Conservation (phyloP, 2,329 filamentous ascomycete species). For the Pseudogymnoascus sp. region DNA sequence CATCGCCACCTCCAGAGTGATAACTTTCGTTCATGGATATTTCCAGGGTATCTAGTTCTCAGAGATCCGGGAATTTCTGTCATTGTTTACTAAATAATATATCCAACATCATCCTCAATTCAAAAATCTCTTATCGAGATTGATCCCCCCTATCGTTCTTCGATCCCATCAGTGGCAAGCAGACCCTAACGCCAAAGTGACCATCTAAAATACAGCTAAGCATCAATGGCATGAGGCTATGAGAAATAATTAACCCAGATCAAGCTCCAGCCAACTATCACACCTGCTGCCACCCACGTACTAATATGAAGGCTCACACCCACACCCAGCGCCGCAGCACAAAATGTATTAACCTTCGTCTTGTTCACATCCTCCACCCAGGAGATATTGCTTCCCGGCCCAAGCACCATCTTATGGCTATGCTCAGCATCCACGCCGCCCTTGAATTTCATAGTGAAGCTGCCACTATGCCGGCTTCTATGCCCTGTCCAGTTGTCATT, state of each 20-base stretch:
- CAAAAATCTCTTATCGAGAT: not conserved
- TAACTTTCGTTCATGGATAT: not conserved
- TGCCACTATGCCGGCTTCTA: not conserved
- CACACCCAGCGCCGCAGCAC: not conserved
- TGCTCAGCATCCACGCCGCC: not conserved
- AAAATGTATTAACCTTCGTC: not conserved
- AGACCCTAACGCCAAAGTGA: not conserved
- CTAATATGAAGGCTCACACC: not conserved
- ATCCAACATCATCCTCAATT: not conserved
- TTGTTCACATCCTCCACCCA: not conserved
- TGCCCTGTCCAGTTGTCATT: too few species aligned
- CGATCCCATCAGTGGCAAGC: not conserved
- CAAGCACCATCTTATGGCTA: not conserved
- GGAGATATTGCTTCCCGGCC: not conserved
- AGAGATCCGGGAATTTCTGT: not conserved
- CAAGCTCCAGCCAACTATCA: not conserved
- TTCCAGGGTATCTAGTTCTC: not conserved
- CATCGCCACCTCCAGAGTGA: not conserved
- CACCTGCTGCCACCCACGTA: not conserved
- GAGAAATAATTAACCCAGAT: not conserved
- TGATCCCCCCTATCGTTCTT: not conserved
- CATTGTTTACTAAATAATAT: not conserved
- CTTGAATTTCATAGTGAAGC: not conserved
- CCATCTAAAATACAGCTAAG: not conserved
- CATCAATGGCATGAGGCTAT: not conserved